Conservation (phyloP, 1,284 basidiomycete genomes). For the Rugosomyces carneus region DNA sequence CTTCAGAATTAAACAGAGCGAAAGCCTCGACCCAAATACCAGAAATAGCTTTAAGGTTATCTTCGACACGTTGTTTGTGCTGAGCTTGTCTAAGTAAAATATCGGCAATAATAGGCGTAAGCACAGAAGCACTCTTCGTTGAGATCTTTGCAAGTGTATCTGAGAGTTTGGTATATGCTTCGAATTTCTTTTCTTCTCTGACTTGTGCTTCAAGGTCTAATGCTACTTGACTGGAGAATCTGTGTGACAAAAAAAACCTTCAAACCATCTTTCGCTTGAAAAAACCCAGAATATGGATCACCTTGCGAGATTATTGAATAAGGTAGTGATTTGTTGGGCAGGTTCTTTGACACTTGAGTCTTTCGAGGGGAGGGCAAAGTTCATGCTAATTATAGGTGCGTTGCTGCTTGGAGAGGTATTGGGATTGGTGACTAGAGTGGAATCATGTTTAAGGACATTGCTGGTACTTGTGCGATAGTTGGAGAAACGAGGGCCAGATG, state of each 20-base stretch:
- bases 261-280: background rate
- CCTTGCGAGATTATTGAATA: slow-evolving; percentile 37
- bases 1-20: slow-evolving; percentile 32
- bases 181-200: slow-evolving; percentile 35
- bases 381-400: background rate
- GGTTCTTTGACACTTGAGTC: background rate
- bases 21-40: slow-evolving; percentile 40
- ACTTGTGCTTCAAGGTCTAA: slow-evolving; percentile 35
- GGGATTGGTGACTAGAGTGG: background rate
- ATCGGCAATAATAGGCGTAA: slow-evolving; percentile 39
- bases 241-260: slow-evolving; percentile 16
- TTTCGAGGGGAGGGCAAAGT: background rate
- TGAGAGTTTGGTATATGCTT: slow-evolving; percentile 42
- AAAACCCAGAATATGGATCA: slow-evolving; percentile 19
- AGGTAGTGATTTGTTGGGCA: slow-evolving; percentile 17
- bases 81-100: slow-evolving; percentile 37
- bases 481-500: background rate
- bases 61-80: slow-evolving; percentile 35
- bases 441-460: background rate
- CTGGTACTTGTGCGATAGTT: background rate
- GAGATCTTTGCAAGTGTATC: slow-evolving; percentile 39
- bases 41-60: slow-evolving; percentile 32
- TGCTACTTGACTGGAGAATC: slow-evolving; percentile 38
- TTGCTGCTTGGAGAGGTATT: background rate
- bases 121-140: slow-evolving; percentile 30